Percentiles rank a stretch among this genome's conserved stretches.
Evolutionary conservation across 345 rosid species (phyloP).

Genomic region (Clausena lansium): DNA sequence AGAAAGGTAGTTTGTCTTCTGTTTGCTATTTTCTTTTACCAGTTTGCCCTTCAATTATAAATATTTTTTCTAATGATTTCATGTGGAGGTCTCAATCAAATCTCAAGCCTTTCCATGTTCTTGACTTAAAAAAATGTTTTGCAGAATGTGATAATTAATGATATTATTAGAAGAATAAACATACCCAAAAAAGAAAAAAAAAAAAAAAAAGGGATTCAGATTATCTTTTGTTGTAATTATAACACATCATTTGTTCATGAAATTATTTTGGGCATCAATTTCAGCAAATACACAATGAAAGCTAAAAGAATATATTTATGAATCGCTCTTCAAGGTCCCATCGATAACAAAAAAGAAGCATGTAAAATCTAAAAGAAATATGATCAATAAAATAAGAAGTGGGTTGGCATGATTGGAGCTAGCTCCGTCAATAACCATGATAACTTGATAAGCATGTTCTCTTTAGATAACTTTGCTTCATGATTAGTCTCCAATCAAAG

Average conservation of each 20-base stretch:
- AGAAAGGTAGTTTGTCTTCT: too few species aligned
- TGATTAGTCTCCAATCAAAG: conserved; percentile 33
- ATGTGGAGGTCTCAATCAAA: conserved; percentile 2
- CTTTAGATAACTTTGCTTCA: conserved; percentile 31
- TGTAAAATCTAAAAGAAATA: too few species aligned
- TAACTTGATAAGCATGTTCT: conserved; percentile 41
- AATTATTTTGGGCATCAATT: background rate
- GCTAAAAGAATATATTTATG: background rate
- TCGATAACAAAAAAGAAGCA: too few species aligned
- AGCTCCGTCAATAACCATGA: conserved; percentile 31
- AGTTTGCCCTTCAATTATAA: background rate
- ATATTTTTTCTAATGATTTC: conserved; percentile 16
- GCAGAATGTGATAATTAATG: background rate
- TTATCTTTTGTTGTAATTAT: background rate
- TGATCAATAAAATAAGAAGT: background rate
- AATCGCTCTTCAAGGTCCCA: background rate
- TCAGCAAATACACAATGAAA: background rate
- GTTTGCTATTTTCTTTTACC: background rate
- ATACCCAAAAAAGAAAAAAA: background rate
- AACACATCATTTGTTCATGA: background rate
- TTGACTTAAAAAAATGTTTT: background rate
- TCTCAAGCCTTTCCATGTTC: background rate
- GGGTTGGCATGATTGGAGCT: conserved; percentile 32
- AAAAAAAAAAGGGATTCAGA: background rate
- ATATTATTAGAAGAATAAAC: too few species aligned